phyloP scores from a whole-genome alignment of 2,329 filamentous ascomycete species.

The Fusarium papillatum region DNA sequence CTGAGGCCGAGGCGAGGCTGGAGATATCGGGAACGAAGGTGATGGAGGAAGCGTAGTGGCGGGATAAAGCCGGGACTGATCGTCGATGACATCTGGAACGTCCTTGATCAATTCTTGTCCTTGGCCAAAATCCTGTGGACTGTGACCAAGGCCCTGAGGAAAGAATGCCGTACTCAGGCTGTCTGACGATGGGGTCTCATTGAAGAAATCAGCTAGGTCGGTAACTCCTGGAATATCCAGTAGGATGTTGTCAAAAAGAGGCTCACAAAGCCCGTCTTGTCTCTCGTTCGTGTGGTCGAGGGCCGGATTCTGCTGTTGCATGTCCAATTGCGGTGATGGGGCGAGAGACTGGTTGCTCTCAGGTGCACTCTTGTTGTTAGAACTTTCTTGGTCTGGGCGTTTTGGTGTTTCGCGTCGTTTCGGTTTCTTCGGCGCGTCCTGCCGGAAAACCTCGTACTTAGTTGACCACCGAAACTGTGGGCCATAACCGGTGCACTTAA shows the following conservation, averaged over 20 bases:
- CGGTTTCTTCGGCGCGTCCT: neutral
- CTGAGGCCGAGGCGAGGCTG: neutral
- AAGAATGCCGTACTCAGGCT: neutral
- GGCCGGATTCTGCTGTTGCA: neutral
- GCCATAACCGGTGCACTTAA: constrained; percentile 27
- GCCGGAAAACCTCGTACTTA: constrained; percentile 22
- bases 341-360: neutral
- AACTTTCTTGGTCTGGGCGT: neutral
- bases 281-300: neutral
- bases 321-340: neutral
- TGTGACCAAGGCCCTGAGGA: neutral
- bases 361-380: neutral
- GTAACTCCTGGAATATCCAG: neutral
- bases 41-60: neutral
- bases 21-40: neutral
- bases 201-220: neutral
- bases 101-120: neutral
- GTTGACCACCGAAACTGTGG: constrained; percentile 22
- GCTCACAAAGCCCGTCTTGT: neutral
- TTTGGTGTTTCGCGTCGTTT: neutral
- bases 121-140: neutral
- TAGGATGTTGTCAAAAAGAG: neutral
- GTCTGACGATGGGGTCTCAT: neutral
- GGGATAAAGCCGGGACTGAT: neutral
- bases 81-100: neutral